Evolutionary conservation across 345 rosid genomes (phyloP), one percentile per base, ranked within the genome.

Genomic region (Populus alba): DNA sequence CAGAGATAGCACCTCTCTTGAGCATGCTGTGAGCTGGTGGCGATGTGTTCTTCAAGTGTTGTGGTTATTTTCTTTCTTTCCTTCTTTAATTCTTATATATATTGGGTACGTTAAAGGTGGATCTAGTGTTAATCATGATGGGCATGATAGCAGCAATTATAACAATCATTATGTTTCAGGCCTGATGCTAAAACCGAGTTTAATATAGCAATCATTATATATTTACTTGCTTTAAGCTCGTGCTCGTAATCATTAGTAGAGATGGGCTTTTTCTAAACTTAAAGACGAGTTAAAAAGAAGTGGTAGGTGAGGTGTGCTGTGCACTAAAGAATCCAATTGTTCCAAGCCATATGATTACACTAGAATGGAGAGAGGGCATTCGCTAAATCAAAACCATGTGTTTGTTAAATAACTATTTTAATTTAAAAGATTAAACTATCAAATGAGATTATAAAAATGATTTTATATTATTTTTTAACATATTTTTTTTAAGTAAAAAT

Each of bases 201-300:
- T 70, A 74, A 33, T 27, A 74, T 39, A 51, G 47, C n/a, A 29
- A 20, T 75, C 15, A 8, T 25, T 71, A 31, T 71, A 31, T 47
- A 2, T 62, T 73, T 53, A 77, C 35, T 27, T 39, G 35, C 72
- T 59, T 78, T 65, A 68, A 82, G 80, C 53, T 79, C 61, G 87
- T 83, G 91, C 81, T 68, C 16, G 87, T 71, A 71, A 91, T 89
- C 81, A 91, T 91, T 85, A 75, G 65, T 74, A 81, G 87, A 71
- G 84, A 76, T 79, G 81, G 81, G 74, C 39, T 59, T 78, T 35
- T 15, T 66, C 55, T 75, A 6, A 59, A 74, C 15, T 61, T 35
- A 13, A 68, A 45, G 68, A 62, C 53, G 80, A 67, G 55, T 57
- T 57, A 59, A 72, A 12, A 72, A 47, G 49, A 71, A n/a, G n/a